Evolutionary conservation across 176 grass and related monocot genomes (phyloP).

Genomic region (Otatea glauca): DNA sequence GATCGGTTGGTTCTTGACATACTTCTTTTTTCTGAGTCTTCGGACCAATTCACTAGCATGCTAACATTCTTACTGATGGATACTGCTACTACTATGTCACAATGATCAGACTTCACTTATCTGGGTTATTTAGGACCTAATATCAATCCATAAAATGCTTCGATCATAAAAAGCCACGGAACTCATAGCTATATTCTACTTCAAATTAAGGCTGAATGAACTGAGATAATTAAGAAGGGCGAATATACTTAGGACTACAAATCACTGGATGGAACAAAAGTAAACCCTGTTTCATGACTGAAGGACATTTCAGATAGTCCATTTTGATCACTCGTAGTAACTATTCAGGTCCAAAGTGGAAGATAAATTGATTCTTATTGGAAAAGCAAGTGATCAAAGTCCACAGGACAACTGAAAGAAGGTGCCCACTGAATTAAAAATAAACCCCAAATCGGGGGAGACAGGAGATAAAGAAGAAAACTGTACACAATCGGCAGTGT

Average conservation of each 20-base stretch:
- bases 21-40: slow-evolving; percentile 13
- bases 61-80: not conserved
- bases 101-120: not conserved
- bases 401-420: not conserved
- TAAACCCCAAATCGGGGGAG: not conserved
- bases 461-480: not conserved
- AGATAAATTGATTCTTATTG: too few relatives aligned
- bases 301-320: too few relatives aligned
- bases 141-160: too few relatives aligned
- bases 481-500: not conserved
- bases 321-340: too few relatives aligned
- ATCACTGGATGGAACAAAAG: slow-evolving; percentile 17
- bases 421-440: too few relatives aligned
- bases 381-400: not conserved
- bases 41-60: slow-evolving; percentile 27
- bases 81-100: not conserved
- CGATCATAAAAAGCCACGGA: too few relatives aligned
- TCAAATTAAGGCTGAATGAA: too few relatives aligned
- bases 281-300: too few relatives aligned
- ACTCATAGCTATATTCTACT: too few relatives aligned
- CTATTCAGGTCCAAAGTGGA: too few relatives aligned
- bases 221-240: not conserved
- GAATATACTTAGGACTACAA: not conserved
- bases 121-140: too few relatives aligned
- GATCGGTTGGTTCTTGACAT: not conserved